These are phyloP conservation scores for Meyerozyma guilliermondii DNA, from an alignment of 1,139 yeast species.

Conservation along the genomic window DNA sequence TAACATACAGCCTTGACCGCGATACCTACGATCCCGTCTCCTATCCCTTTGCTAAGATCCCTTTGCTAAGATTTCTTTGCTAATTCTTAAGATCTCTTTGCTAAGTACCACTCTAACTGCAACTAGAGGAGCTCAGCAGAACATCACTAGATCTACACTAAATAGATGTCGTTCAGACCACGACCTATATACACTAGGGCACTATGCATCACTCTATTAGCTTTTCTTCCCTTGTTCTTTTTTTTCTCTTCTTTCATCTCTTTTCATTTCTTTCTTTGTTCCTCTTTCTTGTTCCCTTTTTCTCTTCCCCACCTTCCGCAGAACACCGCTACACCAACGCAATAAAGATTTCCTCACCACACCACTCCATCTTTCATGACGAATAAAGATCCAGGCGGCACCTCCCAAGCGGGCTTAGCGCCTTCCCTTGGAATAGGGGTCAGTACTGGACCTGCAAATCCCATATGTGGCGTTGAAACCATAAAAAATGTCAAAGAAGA, in stretches of 20 bases:
- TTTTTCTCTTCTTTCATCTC: background rate
- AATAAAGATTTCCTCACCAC: background rate
- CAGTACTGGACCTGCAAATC: background rate
- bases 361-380: background rate
- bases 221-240: background rate
- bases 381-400: background rate
- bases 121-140: too few relatives aligned
- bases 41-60: too few relatives aligned
- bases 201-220: background rate
- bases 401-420: background rate
- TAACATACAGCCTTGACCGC: too few relatives aligned
- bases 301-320: background rate
- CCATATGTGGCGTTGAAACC: background rate
- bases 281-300: background rate
- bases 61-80: too few relatives aligned
- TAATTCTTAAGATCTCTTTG: too few relatives aligned
- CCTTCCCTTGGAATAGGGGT: background rate
- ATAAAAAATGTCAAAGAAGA: background rate
- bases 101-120: too few relatives aligned
- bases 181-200: background rate
- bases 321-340: background rate
- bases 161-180: too few relatives aligned
- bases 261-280: background rate
- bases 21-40: too few relatives aligned
- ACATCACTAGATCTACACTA: too few relatives aligned